A percentile compares a stretch with the other conserved stretches of the same genome.
phyloP scores from a whole-genome alignment of 352 stramenopile species.

The Globisporangium solare region DNA sequence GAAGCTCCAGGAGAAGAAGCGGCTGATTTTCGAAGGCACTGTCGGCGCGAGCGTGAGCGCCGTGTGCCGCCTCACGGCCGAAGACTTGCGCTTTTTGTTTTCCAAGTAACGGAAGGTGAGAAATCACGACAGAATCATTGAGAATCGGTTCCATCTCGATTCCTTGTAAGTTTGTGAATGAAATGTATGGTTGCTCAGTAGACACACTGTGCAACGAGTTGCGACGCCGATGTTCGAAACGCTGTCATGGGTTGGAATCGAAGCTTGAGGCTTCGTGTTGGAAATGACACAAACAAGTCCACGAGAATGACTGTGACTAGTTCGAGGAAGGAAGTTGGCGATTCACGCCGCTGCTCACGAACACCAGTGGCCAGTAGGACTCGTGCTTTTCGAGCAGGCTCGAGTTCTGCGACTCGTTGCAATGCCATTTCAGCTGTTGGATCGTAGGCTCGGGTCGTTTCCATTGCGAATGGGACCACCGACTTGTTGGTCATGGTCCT shows the following conservation, averaged over 20 bases:
- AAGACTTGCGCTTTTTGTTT: slow-evolving; percentile 94
- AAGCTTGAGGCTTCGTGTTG: too few species aligned
- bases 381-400: slow-evolving; percentile 92
- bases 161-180: too few species aligned
- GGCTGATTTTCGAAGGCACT: slow-evolving; percentile 98
- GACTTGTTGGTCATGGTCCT: neutral
- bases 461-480: slow-evolving; percentile 13
- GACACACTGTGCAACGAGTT: too few species aligned
- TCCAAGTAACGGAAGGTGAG: slow-evolving; percentile 20
- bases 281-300: too few species aligned
- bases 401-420: slow-evolving; percentile 89
- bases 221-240: too few species aligned
- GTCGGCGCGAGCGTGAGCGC: slow-evolving; percentile 91
- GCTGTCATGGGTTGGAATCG: too few species aligned
- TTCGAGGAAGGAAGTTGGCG: too few species aligned
- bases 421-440: slow-evolving; percentile 6
- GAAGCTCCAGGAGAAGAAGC: slow-evolving; percentile 93
- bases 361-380: slow-evolving; percentile 90
- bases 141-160: too few species aligned
- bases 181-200: too few species aligned
- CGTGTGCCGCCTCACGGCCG: slow-evolving; percentile 89
- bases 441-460: slow-evolving; percentile 19
- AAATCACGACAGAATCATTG: too few species aligned
- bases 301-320: too few species aligned
- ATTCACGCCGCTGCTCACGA: slow-evolving; percentile 71